phyloP scores from a whole-genome alignment of 331 rosid genomes.

The Cydonia oblonga region DNA sequence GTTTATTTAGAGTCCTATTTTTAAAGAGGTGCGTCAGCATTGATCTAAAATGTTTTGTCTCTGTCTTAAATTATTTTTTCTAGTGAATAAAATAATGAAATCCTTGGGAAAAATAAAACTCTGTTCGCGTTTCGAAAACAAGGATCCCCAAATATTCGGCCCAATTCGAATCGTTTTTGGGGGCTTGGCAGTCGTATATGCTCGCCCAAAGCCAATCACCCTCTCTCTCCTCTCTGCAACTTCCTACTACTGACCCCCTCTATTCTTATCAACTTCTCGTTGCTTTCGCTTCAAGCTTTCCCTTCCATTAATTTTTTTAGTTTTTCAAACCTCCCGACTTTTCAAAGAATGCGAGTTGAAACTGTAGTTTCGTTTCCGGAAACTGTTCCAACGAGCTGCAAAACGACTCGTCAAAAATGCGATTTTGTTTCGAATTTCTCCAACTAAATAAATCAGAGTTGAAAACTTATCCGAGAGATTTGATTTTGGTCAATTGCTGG shows the following conservation, averaged over 20 bases:
- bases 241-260: not conserved
- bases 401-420: conserved; percentile 6
- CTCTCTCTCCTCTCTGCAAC: not conserved
- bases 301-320: not conserved
- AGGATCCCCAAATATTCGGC: conserved; percentile 9
- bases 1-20: too few relatives aligned
- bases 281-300: conserved; percentile 26
- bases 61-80: too few relatives aligned
- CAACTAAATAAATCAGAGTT: not conserved
- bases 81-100: too few relatives aligned
- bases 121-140: conserved; percentile 9
- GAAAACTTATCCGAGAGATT: not conserved
- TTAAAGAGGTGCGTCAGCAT: too few relatives aligned
- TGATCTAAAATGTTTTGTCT: too few relatives aligned
- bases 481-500: not conserved
- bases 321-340: too few relatives aligned
- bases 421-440: conserved; percentile 7
- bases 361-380: too few relatives aligned
- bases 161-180: conserved; percentile 5
- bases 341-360: too few relatives aligned
- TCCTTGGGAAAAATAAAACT: not conserved
- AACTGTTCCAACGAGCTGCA: conserved; percentile 1
- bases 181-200: not conserved
- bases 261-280: conserved; percentile 18
- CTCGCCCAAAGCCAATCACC: too few relatives aligned